Conservation (phyloP, 306 rosid genomes). For the Pueraria montana region DNA sequence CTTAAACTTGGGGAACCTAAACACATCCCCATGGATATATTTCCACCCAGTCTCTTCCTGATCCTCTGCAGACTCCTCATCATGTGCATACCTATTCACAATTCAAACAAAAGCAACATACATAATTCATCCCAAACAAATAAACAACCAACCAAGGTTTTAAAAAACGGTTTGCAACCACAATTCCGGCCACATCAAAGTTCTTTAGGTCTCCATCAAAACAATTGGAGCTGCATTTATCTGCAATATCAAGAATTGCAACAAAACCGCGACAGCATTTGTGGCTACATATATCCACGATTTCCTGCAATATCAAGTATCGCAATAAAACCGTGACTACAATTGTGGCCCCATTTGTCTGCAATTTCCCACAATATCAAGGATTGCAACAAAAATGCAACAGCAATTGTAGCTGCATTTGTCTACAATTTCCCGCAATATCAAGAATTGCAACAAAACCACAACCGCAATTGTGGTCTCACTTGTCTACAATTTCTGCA, state of each 20-base stretch:
- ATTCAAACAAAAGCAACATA: conserved; percentile 36
- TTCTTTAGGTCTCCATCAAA: neutral
- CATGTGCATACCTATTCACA: conserved; percentile 62
- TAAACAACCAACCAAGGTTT: neutral
- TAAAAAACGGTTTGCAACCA: neutral
- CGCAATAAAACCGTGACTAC: neutral
- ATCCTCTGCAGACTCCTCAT: conserved; percentile 65
- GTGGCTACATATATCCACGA: neutral
- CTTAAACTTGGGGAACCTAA: conserved; percentile 65
- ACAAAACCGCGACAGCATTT: neutral
- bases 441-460: neutral
- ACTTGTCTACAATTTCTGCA: neutral
- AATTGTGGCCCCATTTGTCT: neutral
- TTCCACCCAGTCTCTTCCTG: conserved; percentile 79
- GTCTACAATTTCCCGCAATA: neutral
- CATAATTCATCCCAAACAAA: conserved; percentile 19
- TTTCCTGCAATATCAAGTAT: neutral
- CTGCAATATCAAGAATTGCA: neutral
- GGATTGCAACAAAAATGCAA: neutral
- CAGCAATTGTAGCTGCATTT: neutral
- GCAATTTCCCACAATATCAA: neutral
- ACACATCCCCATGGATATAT: conserved; percentile 70
- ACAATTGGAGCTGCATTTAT: neutral
- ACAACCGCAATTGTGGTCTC: neutral
- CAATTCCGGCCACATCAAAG: neutral